Evolutionary conservation across 2,329 filamentous ascomycete genomes (phyloP).

Genomic region (Penicillium sp.): DNA sequence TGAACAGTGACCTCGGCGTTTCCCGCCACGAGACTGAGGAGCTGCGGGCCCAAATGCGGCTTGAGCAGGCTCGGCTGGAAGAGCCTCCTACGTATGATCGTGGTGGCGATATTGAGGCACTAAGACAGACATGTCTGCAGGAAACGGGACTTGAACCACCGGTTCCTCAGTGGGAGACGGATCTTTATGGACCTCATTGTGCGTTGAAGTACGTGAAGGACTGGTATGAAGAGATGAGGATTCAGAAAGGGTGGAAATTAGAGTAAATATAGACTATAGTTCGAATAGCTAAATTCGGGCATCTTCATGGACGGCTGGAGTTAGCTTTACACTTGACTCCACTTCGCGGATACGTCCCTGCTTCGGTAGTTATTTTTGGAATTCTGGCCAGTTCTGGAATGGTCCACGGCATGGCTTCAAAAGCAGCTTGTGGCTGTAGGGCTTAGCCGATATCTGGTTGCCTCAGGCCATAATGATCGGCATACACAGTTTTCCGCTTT

Average conservation of each 20-base stretch:
- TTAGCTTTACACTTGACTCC: no score
- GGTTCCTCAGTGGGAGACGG: slow-evolving; percentile 45
- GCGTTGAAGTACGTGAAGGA: slow-evolving; percentile 44
- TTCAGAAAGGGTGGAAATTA: slow-evolving; percentile 8
- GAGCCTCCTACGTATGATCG: slow-evolving; percentile 41
- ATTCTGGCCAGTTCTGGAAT: no score
- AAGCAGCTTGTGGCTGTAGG: not conserved
- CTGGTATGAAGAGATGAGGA: slow-evolving; percentile 39
- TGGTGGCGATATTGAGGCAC: slow-evolving; percentile 43
- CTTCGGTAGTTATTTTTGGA: no score
- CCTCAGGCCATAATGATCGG: not conserved
- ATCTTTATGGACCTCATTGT: slow-evolving; percentile 49
- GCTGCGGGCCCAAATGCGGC: slow-evolving; percentile 35
- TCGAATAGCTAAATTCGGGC: no score
- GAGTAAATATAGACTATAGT: not conserved
- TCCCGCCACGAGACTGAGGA: slow-evolving; percentile 36
- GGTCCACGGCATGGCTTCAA: no score
- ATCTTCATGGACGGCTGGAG: no score
- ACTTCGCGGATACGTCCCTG: no score
- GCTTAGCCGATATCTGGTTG: not conserved
- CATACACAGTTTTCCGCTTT: not conserved
- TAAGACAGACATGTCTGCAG: slow-evolving; percentile 37
- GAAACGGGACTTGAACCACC: slow-evolving; percentile 49
- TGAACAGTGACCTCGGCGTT: slow-evolving; percentile 40
- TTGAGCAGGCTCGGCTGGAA: slow-evolving; percentile 19